Percentiles rank a stretch among this genome's conserved stretches.
phyloP scores from a whole-genome alignment of 2,329 filamentous ascomycete genomes.

The Colletotrichum orchidophilum region DNA sequence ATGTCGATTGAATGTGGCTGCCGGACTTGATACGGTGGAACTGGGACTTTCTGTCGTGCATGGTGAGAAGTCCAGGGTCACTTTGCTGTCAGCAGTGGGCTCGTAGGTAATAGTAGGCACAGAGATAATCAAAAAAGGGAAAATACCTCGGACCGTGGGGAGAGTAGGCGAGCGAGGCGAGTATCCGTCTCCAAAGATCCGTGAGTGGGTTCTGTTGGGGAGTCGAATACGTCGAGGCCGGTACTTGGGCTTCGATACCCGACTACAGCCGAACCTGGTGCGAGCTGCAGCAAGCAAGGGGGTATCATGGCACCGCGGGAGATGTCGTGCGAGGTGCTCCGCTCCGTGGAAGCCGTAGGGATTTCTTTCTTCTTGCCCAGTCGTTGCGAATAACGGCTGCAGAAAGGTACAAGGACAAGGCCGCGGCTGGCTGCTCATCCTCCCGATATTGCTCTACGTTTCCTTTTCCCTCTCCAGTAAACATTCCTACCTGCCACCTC shows the following conservation, averaged over 20 bases:
- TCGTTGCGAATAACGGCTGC: slow-evolving; percentile 12
- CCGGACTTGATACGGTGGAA: slow-evolving; percentile 17
- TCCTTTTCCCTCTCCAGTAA: slow-evolving; percentile 2
- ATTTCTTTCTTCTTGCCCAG: neutral
- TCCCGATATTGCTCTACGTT: neutral
- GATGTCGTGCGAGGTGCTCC: slow-evolving; percentile 28
- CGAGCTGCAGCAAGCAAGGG: slow-evolving; percentile 10
- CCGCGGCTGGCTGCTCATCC: slow-evolving; percentile 2
- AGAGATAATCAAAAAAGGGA: neutral
- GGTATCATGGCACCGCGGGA: slow-evolving; percentile 27
- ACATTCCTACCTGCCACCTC: neutral
- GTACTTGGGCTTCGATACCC: slow-evolving; percentile 26
- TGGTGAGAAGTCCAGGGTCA: slow-evolving; percentile 1
- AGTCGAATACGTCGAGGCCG: slow-evolving; percentile 1
- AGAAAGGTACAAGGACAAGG: slow-evolving; percentile 8
- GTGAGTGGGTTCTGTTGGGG: neutral
- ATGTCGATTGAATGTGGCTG: slow-evolving; percentile 22
- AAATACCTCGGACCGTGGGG: slow-evolving; percentile 16
- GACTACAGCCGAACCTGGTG: slow-evolving; percentile 19
- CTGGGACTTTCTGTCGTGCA: slow-evolving; percentile 25
- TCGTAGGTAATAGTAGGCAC: neutral
- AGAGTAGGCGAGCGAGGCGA: neutral
- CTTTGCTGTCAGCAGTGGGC: neutral
- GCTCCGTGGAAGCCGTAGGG: slow-evolving; percentile 16
- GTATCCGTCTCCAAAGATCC: neutral